These are phyloP conservation scores for Cladosporium sp. DNA, from an alignment of 2,329 filamentous ascomycete genomes.

Conservation along the genomic window DNA sequence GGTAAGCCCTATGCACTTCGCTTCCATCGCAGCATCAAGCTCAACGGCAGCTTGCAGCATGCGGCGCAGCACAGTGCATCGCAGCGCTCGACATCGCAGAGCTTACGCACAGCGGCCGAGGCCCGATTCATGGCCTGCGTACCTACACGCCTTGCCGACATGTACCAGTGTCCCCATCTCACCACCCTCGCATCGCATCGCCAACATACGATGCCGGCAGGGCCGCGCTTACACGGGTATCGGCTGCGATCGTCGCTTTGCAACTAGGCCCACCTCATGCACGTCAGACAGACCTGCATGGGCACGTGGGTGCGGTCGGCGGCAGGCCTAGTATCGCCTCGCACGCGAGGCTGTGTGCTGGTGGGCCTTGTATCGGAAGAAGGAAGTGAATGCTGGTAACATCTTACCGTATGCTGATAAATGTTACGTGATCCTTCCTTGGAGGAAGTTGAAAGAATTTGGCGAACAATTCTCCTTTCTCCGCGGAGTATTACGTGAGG, in stretches of 20 bases:
- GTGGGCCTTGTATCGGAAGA: not conserved
- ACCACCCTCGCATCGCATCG: not conserved
- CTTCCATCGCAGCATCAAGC: slow-evolving; percentile 8
- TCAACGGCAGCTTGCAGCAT: slow-evolving; percentile 10
- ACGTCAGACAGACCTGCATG: slow-evolving; percentile 13
- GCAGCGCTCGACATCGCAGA: not conserved
- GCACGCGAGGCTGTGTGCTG: slow-evolving; percentile 9
- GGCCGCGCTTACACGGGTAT: not conserved
- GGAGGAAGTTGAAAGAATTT: not conserved
- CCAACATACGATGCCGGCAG: slow-evolving; percentile 1
- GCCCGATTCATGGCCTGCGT: not conserved
- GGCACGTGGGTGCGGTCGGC: not conserved
- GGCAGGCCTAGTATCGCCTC: slow-evolving; percentile 1
- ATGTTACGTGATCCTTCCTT: slow-evolving; percentile 8
- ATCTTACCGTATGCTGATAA: not conserved
- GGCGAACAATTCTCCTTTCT: not conserved
- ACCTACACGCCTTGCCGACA: not conserved
- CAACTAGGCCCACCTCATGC: slow-evolving; percentile 2
- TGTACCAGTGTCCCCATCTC: not conserved
- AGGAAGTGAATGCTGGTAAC: not conserved
- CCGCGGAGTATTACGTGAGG: not conserved
- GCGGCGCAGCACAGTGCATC: not conserved
- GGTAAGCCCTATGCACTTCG: slow-evolving; percentile 4
- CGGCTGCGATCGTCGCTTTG: not conserved
- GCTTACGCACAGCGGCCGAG: not conserved